Evolutionary conservation across 1,284 basidiomycete genomes (phyloP), one percentile per base, ranked within the genome.

Genomic region (Dichomitus squalens): DNA sequence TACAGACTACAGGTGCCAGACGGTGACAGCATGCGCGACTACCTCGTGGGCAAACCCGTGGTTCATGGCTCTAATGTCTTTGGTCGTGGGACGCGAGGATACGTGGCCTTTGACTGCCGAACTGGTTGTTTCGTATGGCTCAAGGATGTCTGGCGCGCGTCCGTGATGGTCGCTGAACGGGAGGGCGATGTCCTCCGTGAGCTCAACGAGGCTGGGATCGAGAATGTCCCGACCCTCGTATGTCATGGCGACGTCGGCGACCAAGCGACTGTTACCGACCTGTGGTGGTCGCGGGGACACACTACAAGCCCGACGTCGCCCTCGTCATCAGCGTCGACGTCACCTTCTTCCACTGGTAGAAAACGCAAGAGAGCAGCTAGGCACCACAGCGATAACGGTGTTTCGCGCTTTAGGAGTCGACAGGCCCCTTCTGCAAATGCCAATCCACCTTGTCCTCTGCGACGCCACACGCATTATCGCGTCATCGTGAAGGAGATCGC

Each of bases 401-500:
- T n/a, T n/a, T 16, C 5, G 12, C 7, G 21, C 20, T 20, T 16
- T 16, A 20, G 14, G 23, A 11, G 20, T 35, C 1, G 31, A 44
- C 29, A 7, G 18, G 7, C 14, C 39, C 11, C 7, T n/a, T n/a
- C n/a, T n/a, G n/a, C n/a, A n/a, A n/a, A n/a, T n/a, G n/a, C n/a
- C n/a, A n/a, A n/a, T n/a, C n/a, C n/a, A n/a, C n/a, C n/a, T 52
- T n/a, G 38, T 20, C 58, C 50, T 1, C 23, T 54, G 14, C 49
- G 34, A 21, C 6, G 21, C 7, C 49, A 56, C 33, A 21, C 44
- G 27, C 58, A 60, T 35, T 60, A 60, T 35, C 54, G 58, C 27
- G 14, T 56, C 14, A 53, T 44, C 1, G 51, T 50, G 1, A 4
- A 44, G 8, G 58, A 60, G 38, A 41, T 60, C 4, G 50, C 31